Evolutionary conservation across 495 filamentous ascomycete species (phyloP), one percentile per base, ranked within the genome.

Genomic region (Cryomyces antarcticus): DNA sequence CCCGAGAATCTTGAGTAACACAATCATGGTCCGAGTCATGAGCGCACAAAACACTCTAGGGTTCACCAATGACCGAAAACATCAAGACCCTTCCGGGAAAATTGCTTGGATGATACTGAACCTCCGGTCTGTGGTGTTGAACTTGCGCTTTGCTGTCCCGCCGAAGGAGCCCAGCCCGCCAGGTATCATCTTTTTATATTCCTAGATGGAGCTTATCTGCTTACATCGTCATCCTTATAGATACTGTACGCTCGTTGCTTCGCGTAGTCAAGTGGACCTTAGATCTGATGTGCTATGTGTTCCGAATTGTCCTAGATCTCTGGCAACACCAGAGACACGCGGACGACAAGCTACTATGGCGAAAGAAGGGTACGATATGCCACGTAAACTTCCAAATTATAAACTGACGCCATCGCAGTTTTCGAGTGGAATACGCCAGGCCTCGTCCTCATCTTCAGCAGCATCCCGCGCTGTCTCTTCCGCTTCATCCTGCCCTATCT

Each of bases 31-130:
- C 47, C 63, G 75, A 45, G 78, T 72, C 58, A 65, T 84, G 30
- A 78, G 78, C 55, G 64, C 84, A 28, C 71, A 82, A 47, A 76
- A 73, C 44, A 71, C 75, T 39, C 61, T 87, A 28, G 77, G 77
- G 12, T 82, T 72, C 53, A 67, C 63, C 36, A 73, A 72, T 13
- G 72, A 73, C 38, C 66, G 65, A 39, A 62, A 69, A 37, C 62
- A 68, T 9, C 73, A 79, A 17, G 68, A 58, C 29, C 65, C 81
- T 27, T 56, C 72, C 29, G 77, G 77, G 28, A 81, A 78, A 51
- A 64, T 92, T 39, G 72, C 83, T n/a, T 80, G 75, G 69, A 60
- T 77, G 1, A 72, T 75, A 31, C 61, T 93, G 31, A 76, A 82
- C 53, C 62, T 87, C 31, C 70, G 81, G 33, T 77, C 80, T 51